Percentiles rank a stretch among this genome's conserved stretches.
Conservation (phyloP, 73 alveolate species). For the Tetrahymena borealis region DNA sequence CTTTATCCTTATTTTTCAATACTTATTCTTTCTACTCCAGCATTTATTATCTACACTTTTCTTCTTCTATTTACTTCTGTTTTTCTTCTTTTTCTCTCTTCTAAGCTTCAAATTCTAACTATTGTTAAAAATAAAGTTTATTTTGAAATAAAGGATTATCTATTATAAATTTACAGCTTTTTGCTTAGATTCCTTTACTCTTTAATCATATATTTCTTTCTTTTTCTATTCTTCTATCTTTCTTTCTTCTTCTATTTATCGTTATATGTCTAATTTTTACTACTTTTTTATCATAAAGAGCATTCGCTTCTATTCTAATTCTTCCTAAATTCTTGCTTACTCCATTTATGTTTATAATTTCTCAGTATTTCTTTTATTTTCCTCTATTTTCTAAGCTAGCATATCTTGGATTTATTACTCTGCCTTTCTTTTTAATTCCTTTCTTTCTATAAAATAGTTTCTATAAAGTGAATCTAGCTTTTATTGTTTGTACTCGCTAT, state of each 20-base stretch:
- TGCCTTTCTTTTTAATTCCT: constrained; percentile 44
- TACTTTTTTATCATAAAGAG: constrained; percentile 49
- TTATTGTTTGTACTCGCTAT: neutral
- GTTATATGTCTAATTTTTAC: constrained; percentile 18
- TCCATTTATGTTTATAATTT: constrained; percentile 3
- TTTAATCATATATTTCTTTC: neutral
- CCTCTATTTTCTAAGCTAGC: constrained; percentile 36
- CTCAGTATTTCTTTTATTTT: constrained; percentile 37
- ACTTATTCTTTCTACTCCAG: constrained; percentile 44
- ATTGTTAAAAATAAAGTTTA: constrained; percentile 39
- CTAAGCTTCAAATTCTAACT: constrained; percentile 38
- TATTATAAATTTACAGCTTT: constrained; percentile 52
- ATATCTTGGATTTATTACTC: constrained; percentile 41
- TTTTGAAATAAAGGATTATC: constrained; percentile 43
- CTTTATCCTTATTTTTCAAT: constrained; percentile 34
- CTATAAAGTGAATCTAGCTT: constrained; percentile 52
- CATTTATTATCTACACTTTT: constrained; percentile 47
- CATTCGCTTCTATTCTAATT: constrained; percentile 38
- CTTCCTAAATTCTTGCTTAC: constrained; percentile 14
- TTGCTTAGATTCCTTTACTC: constrained; percentile 65
- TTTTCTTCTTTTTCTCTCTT: constrained; percentile 67
- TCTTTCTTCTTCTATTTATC: constrained; percentile 20
- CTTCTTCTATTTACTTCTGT: constrained; percentile 49
- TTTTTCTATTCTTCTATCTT: constrained; percentile 35
- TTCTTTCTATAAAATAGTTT: constrained; percentile 55